Base-by-base conservation (phyloP, 1,284 basidiomycete genomes). In the Inonotus obliquus region DNA sequence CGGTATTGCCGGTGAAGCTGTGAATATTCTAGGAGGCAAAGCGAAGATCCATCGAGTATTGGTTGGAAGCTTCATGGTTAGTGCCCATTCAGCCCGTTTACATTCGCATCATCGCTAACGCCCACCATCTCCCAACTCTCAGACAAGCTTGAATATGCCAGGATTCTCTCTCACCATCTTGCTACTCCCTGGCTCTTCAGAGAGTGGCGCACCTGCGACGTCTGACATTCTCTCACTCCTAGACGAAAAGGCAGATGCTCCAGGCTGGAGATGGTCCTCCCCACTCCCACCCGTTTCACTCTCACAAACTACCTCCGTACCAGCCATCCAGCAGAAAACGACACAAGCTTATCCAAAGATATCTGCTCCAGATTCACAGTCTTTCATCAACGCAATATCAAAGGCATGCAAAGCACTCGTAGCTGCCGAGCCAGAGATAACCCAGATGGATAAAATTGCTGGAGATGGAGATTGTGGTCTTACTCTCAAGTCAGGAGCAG, bases 71-170 rank as follows among this genome's bases (percentile, higher is more conserved):
- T 93, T 90, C 74, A 95, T 96, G 92, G 91, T 88, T 62, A 44
- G 77, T 71, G 58, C 4, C 17, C 17, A 7, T 44, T 88, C 62
- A 44, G 77, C 71, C 59, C 4, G 10, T 17, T n/a, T 44, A 44
- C 10, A 1, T 7, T 9, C 41, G 5, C 41, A n/a, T 44, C 41
- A n/a, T 32, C 9, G 4, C 14, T 14, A 21, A 32, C 14, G 38
- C 45, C 51, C 37, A 25, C 51, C 41, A 54, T 23, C 52, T 11
- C 58, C 39, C 25, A 29, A 13, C 27, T n/a, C 37, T 1, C 66
- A 92, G 90, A 92, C 93, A 23, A 95, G 92, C 59, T 81, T 98
- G 65, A 94, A 94, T 75, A 94, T 97, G 90, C 92, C 94, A 35
- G 95, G 96, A 1, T 96, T 97, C 75, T 95, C 92, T 4, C 76